Percentiles rank a stretch among this genome's conserved stretches.
These are phyloP conservation scores for Colletotrichum sp. DNA, from an alignment of 2,329 filamentous ascomycete genomes.

Conservation along the genomic window DNA sequence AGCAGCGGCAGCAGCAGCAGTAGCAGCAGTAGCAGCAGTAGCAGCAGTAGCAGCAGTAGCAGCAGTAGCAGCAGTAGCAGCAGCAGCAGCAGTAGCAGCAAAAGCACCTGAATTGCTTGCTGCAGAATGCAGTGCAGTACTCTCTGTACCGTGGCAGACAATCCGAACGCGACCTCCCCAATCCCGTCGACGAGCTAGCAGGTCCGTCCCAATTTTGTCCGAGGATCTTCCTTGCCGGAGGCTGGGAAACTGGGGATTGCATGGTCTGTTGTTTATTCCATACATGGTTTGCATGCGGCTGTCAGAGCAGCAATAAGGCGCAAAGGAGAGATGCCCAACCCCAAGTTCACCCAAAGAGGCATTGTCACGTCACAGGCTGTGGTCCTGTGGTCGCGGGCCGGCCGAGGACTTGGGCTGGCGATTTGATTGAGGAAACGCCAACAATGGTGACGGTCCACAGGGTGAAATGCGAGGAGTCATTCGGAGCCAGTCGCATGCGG, in stretches of 20 bases:
- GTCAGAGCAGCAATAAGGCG: neutral
- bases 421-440: neutral
- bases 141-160: neutral
- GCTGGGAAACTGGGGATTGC: neutral
- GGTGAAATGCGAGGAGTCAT: neutral
- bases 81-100: neutral
- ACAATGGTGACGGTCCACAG: neutral
- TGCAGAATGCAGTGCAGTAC: neutral
- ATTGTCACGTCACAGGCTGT: neutral
- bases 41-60: neutral
- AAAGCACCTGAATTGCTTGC: neutral
- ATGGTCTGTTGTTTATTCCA: slow-evolving; percentile 5
- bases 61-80: neutral
- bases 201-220: neutral
- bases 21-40: neutral
- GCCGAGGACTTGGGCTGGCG: neutral
- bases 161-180: neutral
- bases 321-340: neutral
- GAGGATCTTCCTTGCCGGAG: slow-evolving; percentile 7
- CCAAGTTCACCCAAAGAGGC: neutral
- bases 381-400: neutral
- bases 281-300: neutral
- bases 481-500: neutral
- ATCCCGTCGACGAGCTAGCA: neutral
- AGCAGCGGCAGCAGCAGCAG: neutral